A percentile compares a stretch with the other conserved stretches of the same genome.
Conservation (phyloP, 2,329 filamentous ascomycete species). For the Diaporthe capsici region DNA sequence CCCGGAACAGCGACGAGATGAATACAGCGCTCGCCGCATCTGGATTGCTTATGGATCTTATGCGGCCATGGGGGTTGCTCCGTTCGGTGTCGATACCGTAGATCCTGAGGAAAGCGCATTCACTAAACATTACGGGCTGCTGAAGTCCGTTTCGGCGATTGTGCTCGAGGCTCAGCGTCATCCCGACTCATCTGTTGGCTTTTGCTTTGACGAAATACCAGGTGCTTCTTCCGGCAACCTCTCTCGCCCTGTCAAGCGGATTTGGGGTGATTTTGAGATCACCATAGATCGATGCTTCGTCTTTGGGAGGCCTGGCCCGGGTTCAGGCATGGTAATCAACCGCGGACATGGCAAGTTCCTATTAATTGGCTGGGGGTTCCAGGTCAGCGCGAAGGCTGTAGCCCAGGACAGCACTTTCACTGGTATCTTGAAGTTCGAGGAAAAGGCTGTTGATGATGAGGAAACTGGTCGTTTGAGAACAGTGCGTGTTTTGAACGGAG, state of each 20-base stretch:
- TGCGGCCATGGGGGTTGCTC: background rate
- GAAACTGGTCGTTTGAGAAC: slow-evolving; percentile 53
- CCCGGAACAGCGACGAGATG: slow-evolving; percentile 65
- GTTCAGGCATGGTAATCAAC: slow-evolving; percentile 49
- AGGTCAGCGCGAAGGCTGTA: slow-evolving; percentile 45
- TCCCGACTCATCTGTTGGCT: background rate
- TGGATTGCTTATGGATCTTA: slow-evolving; percentile 52
- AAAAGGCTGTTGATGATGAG: slow-evolving; percentile 48
- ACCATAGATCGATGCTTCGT: slow-evolving; percentile 51
- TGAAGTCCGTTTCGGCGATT: slow-evolving; percentile 18
- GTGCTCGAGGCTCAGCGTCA: slow-evolving; percentile 14
- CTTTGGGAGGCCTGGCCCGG: slow-evolving; percentile 50
- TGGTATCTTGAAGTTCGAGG: slow-evolving; percentile 47
- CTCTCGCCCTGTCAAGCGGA: background rate
- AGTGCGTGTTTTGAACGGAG: slow-evolving; percentile 54
- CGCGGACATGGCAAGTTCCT: slow-evolving; percentile 46
- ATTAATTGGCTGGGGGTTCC: slow-evolving; percentile 48
- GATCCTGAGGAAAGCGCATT: background rate
- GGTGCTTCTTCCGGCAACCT: background rate
- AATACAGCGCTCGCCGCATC: slow-evolving; percentile 57
- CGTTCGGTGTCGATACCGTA: slow-evolving; percentile 9
- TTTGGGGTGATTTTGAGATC: slow-evolving; percentile 51
- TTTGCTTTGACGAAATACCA: slow-evolving; percentile 18
- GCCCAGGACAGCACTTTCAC: slow-evolving; percentile 44
- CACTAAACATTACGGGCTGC: background rate